Base-by-base conservation (phyloP, 495 filamentous ascomycete genomes). In the Aspergillus mulundensis region DNA sequence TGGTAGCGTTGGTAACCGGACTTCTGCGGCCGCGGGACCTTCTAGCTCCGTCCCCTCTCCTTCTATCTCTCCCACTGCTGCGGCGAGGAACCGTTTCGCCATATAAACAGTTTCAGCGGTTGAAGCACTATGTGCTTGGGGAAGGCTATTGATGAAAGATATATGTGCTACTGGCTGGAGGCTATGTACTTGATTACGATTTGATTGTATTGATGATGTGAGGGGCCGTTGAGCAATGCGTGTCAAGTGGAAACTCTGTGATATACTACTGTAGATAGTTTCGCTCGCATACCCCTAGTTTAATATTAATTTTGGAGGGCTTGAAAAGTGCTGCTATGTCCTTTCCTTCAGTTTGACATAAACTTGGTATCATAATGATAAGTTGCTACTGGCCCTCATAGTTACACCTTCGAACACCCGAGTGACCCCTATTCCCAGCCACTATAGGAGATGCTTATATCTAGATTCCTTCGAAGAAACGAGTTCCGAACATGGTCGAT, bases 1-100 rank as follows among this genome's bases (percentile, higher is more conserved):
- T 15, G 62, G 54, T 34, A 64, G 60, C 11, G 50, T 63, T 12
- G 59, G 56, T 16, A 54, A 51, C 12, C 51, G 39, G 5, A 44
- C 54, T 2, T 53, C 54, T 18, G 50, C 44, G 15, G 48, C 55
- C 3, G 38, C 8, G 15, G 38, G 14, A 3, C 38, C 38, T 40
- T 40, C 38, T 16, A 12, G 38, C 8, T 16, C 38, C n/a, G 36
- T 2, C 15, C 23, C 50, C 21, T 46, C 55, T 11, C 46, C 49
- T 3, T 43, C 54, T 7, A 49, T 60, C 15, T 59, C 59, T 39
- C 54, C 54, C 15, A 56, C 54, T 32, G 54, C 54, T n/a, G 43
- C 23, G 11, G 45, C 38, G 14, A 40, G 38, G n/a, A 40, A 3
- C 14, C 38, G 14, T 12, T 40, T 40, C 8, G 15, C 38, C n/a